Evolutionary conservation across 352 stramenopile species (phyloP), one percentile per base, ranked within the genome.

Genomic region (Pythium vanterpoolii): DNA sequence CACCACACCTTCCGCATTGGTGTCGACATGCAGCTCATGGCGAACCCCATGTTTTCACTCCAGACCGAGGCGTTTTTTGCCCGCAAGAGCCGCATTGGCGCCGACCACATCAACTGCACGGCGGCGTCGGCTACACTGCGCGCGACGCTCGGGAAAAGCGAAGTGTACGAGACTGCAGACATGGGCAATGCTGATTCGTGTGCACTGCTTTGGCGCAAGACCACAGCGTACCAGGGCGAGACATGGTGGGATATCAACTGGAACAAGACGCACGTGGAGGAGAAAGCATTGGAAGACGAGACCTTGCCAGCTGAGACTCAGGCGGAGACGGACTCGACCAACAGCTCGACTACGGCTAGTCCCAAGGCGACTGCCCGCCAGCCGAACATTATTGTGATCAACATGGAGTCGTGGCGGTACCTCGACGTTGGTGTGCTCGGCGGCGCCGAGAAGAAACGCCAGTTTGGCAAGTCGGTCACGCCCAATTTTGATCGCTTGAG

Each of bases 11-110:
- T 76, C 13, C n/a, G n/a, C n/a, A 49, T 70, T 28, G 40, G 52
- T 13, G 74, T 89, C 28, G 79, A 89, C 56, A 84, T 89, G 73
- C 77, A 86, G 55, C 66, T 89, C 14, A 86, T 89, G 79, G 72
- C 79, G 39, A 89, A 89, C 46, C 71, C 79, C 10, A 77, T 87
- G 74, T 87, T 87, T 44, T 60, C 75, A 0, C 61, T 89, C 5
- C 66, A 89, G 49, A 66, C 73, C 0, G 80, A 90, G 45, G 66
- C 66, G 2, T 85, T 90, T 26, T 83, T 88, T 19, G 51, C 76
- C 1, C 67, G 65, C 5, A 66, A 68, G 3, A 79, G 62, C n/a
- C 56, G 48, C 9, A 60, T 69, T 7, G 66, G 72, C 23, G 69
- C 67, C 40, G 74, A 85, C 38, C 74, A 81, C 39, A 86, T 90